phyloP scores from a whole-genome alignment of 441 rosid species.

The California macrophylla region DNA sequence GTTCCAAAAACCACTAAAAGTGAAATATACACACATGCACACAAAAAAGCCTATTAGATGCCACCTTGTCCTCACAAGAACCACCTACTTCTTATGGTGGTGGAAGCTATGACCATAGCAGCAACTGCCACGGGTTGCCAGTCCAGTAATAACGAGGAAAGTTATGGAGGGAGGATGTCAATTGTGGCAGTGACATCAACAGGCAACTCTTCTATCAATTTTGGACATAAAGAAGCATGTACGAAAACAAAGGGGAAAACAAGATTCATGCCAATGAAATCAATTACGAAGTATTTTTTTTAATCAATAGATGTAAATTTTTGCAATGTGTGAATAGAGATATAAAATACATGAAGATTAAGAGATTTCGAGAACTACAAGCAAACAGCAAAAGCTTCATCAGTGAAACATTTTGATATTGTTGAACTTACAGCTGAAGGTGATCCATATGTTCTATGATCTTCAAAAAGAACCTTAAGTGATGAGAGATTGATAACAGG shows the following conservation, averaged over 20 bases:
- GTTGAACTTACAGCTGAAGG: constrained; percentile 66
- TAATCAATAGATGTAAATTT: not conserved
- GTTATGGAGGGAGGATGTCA: not conserved
- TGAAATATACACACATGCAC: not conserved
- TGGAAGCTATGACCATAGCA: not conserved
- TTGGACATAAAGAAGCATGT: constrained; percentile 6
- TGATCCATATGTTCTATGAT: constrained; percentile 89
- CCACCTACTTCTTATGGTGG: not conserved
- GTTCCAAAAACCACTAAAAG: not conserved
- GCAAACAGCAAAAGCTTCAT: constrained; percentile 6
- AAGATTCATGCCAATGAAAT: not conserved
- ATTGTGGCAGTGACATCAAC: not conserved
- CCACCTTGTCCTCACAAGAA: not conserved
- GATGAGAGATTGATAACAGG: constrained; percentile 72
- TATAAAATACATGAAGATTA: not conserved
- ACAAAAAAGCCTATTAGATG: not conserved
- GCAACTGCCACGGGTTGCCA: not conserved
- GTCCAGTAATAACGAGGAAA: not conserved
- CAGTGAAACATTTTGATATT: constrained; percentile 8
- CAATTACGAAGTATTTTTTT: not conserved
- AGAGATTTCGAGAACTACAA: not conserved
- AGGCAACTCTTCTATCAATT: constrained; percentile 1
- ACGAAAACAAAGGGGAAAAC: not conserved
- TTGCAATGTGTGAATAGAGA: constrained; percentile 3
- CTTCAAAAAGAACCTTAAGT: constrained; percentile 76